phyloP scores from a whole-genome alignment of 768 basidiomycete species.

The Filobasidium floriforme region DNA sequence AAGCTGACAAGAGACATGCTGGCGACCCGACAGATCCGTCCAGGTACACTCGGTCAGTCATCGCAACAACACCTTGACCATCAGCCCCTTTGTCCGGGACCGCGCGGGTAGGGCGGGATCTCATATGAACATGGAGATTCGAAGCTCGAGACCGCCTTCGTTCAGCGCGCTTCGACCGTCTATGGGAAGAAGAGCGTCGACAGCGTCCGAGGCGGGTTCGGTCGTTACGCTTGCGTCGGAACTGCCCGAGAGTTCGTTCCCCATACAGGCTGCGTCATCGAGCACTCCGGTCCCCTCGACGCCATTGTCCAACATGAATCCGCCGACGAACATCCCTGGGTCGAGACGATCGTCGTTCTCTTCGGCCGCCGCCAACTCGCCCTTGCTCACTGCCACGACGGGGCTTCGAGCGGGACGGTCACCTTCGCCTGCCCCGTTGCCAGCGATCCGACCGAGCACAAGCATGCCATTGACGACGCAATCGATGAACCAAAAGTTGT shows the following conservation, averaged over 20 bases:
- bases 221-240: conserved; percentile 54
- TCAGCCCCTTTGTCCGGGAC: conserved; percentile 84
- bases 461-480: conserved; percentile 43
- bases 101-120: conserved; percentile 56
- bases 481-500: conserved; percentile 61
- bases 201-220: conserved; percentile 67
- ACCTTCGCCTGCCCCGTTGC: conserved; percentile 56
- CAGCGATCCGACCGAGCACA: conserved; percentile 67
- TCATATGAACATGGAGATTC: conserved; percentile 38
- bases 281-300: conserved; percentile 41
- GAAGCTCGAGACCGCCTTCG: conserved; percentile 44
- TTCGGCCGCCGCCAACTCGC: conserved; percentile 39
- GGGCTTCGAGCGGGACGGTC: conserved; percentile 35
- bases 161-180: conserved; percentile 43
- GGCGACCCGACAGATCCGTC: conserved; percentile 57
- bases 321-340: conserved; percentile 34
- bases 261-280: conserved; percentile 25
- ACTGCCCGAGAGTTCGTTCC: conserved; percentile 49
- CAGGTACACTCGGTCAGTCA: conserved; percentile 80
- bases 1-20: not conserved
- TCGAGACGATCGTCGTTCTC: conserved; percentile 42
- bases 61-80: conserved; percentile 74
- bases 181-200: conserved; percentile 63
- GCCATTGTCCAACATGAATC: conserved; percentile 39
- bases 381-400: conserved; percentile 29